Evolutionary conservation across 306 rosid genomes (phyloP).

Genomic region (Cicer cuneatum): DNA sequence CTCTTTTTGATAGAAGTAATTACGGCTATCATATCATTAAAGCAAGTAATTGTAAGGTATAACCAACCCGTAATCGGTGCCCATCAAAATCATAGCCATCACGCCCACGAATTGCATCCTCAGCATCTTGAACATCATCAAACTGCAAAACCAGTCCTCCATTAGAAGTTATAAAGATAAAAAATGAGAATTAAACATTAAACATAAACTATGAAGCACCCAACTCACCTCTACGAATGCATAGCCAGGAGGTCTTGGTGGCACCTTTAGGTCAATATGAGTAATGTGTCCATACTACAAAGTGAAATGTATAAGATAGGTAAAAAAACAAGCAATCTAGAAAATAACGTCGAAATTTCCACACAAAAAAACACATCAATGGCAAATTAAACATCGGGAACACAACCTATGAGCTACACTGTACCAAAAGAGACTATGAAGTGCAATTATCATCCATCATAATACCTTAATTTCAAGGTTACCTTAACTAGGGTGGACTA

Average conservation of each 20-base stretch:
- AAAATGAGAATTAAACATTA: background rate
- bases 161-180: background rate
- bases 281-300: conserved; percentile 88
- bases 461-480: conserved; percentile 17
- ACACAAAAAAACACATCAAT: background rate
- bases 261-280: conserved; percentile 94
- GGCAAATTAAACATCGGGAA: background rate
- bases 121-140: conserved; percentile 96
- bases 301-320: conserved; percentile 17
- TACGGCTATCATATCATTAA: conserved; percentile 23
- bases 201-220: background rate
- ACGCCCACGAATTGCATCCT: conserved; percentile 97
- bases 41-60: conserved; percentile 20
- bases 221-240: conserved; percentile 95
- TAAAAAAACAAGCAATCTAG: conserved; percentile 13
- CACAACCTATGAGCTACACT: conserved; percentile 8
- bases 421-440: conserved; percentile 3
- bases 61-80: conserved; percentile 85
- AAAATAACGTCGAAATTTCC: background rate
- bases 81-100: conserved; percentile 99
- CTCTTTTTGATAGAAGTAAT: conserved; percentile 2
- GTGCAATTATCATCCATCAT: conserved; percentile 19
- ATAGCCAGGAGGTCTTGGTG: conserved; percentile 99
- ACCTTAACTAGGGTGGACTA: background rate
- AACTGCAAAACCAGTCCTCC: conserved; percentile 58